These are phyloP conservation scores for Claviceps pazoutovae DNA, from an alignment of 2,329 filamentous ascomycete genomes.

Conservation along the genomic window DNA sequence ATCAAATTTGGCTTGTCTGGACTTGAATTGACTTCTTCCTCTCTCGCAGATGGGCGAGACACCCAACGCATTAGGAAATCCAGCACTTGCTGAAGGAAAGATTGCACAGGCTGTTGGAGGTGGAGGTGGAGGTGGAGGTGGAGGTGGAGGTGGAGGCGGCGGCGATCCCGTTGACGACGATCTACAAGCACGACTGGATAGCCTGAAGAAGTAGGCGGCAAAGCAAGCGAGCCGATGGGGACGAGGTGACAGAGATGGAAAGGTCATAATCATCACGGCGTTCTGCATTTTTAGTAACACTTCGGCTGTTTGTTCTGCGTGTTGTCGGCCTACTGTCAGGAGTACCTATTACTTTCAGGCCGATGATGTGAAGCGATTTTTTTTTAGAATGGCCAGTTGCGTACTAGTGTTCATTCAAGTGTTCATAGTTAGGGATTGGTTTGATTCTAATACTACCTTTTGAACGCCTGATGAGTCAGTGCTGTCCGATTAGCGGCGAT, in stretches of 20 bases:
- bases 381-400: not conserved
- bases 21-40: slow-evolving; percentile 5
- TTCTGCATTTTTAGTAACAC: not conserved
- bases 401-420: not conserved
- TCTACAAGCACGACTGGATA: slow-evolving; percentile 84
- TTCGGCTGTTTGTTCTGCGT: not conserved
- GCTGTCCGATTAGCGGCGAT: too few relatives aligned
- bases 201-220: slow-evolving; percentile 46
- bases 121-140: slow-evolving; percentile 29
- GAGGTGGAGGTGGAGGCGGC: slow-evolving; percentile 11
- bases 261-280: not conserved
- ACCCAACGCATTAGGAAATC: slow-evolving; percentile 67
- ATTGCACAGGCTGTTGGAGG: slow-evolving; percentile 79
- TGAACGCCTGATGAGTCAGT: too few relatives aligned
- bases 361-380: not conserved
- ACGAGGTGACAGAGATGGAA: not conserved
- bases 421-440: not conserved
- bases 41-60: slow-evolving; percentile 72
- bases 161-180: slow-evolving; percentile 68
- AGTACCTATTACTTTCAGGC: not conserved
- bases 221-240: slow-evolving; percentile 11
- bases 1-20: not conserved
- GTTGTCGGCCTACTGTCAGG: not conserved
- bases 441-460: too few relatives aligned
- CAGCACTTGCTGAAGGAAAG: slow-evolving; percentile 56